Percentiles rank a stretch among this genome's conserved stretches.
These are phyloP conservation scores for Paramecium sonneborni DNA, from an alignment of 73 alveolate species.

Conservation along the genomic window DNA sequence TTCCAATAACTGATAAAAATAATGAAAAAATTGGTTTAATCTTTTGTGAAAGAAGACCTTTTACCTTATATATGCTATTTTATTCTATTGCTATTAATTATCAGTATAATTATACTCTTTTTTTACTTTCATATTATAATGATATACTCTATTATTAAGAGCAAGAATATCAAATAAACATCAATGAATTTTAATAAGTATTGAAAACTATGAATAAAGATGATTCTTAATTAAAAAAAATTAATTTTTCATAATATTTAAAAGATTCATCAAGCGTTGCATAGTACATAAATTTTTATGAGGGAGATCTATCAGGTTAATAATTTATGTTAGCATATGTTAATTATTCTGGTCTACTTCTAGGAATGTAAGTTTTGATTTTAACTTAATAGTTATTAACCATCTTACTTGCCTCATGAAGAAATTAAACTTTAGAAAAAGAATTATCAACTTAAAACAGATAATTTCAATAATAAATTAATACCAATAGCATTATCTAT, in stretches of 20 bases:
- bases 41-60: background rate
- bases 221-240: background rate
- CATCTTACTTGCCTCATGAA: background rate
- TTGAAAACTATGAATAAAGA: background rate
- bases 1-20: background rate
- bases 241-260: background rate
- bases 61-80: background rate
- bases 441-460: background rate
- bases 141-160: background rate
- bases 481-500: background rate
- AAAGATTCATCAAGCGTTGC: background rate
- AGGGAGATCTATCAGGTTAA: background rate
- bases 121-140: background rate
- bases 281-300: background rate
- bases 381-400: background rate
- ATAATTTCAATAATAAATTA: background rate
- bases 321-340: background rate
- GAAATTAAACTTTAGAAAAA: background rate
- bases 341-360: background rate
- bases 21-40: background rate
- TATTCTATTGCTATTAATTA: background rate
- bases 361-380: background rate
- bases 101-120: background rate
- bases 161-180: background rate
- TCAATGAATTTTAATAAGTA: background rate